Percentiles rank a stretch among this genome's conserved stretches.
Evolutionary conservation across 1,284 basidiomycete species (phyloP).

Genomic region (Irpex lacteus): DNA sequence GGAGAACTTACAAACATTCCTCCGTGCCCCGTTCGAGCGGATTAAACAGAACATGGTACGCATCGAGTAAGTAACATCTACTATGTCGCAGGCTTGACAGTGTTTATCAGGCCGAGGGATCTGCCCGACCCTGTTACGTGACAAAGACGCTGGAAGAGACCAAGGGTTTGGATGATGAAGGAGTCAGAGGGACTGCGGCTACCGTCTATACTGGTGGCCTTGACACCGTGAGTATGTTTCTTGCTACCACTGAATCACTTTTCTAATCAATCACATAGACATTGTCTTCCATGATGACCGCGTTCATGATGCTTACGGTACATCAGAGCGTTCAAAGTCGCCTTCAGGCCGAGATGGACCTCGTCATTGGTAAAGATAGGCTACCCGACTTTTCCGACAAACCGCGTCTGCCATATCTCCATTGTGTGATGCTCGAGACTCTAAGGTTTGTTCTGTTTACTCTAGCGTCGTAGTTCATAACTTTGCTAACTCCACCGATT

Average conservation of each 20-base stretch:
- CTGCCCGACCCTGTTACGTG: not conserved
- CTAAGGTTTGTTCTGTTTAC: slow-evolving; percentile 10
- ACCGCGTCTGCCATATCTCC: slow-evolving; percentile 29
- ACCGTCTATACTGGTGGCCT: not conserved
- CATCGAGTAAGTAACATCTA: not conserved
- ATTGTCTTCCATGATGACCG: slow-evolving; percentile 16
- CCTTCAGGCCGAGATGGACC: slow-evolving; percentile 32
- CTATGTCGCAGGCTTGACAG: not conserved
- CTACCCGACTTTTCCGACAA: slow-evolving; percentile 33
- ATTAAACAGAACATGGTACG: not conserved
- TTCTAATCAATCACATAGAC: not conserved
- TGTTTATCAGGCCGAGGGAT: not conserved
- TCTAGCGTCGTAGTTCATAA: too few species aligned
- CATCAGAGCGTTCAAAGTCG: slow-evolving; percentile 29
- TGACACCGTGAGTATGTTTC: not conserved
- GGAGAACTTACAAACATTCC: not conserved
- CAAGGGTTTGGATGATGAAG: not conserved
- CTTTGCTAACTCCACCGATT: too few species aligned
- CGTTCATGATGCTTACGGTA: slow-evolving; percentile 29
- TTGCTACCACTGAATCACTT: not conserved
- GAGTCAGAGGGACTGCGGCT: not conserved
- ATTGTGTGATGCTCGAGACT: slow-evolving; percentile 31
- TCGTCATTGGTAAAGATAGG: slow-evolving; percentile 27
- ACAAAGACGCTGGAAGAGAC: not conserved
- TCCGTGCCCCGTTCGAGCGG: not conserved